Conservation (phyloP, 2,329 filamentous ascomycete species). For the Fusarium camptoceras region DNA sequence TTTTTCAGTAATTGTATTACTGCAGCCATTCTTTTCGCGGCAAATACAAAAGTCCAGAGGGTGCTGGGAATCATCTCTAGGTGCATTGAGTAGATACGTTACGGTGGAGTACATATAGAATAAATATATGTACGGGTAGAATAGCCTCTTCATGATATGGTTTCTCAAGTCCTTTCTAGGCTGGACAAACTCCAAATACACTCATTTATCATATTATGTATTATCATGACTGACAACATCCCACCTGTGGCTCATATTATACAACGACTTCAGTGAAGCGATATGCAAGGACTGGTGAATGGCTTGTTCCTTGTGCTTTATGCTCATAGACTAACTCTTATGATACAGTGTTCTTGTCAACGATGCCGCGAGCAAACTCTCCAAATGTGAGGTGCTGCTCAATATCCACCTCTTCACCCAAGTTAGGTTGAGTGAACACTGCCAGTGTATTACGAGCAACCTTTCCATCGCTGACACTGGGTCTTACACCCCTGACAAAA, state of each 20-base stretch:
- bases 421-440: slow-evolving; percentile 96
- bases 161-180: background rate
- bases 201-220: background rate
- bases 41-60: background rate
- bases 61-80: background rate
- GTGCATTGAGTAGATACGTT: background rate
- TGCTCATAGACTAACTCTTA: slow-evolving; percentile 6
- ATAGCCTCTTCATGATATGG: background rate
- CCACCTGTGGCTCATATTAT: background rate
- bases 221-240: too few species aligned
- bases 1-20: background rate
- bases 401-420: slow-evolving; percentile 81
- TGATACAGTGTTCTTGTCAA: slow-evolving; percentile 69
- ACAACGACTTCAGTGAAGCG: background rate
- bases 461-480: slow-evolving; percentile 61
- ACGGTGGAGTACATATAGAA: background rate
- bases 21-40: background rate
- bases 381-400: slow-evolving; percentile 77
- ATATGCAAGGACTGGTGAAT: background rate
- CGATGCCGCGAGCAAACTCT: slow-evolving; percentile 75
- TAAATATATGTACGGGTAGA: background rate
- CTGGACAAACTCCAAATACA: background rate
- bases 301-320: background rate
- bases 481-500: slow-evolving; percentile 84
- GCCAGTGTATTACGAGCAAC: slow-evolving; percentile 90